Conservation (phyloP, 2,329 filamentous ascomycete genomes). For the Verticillium nubilum region DNA sequence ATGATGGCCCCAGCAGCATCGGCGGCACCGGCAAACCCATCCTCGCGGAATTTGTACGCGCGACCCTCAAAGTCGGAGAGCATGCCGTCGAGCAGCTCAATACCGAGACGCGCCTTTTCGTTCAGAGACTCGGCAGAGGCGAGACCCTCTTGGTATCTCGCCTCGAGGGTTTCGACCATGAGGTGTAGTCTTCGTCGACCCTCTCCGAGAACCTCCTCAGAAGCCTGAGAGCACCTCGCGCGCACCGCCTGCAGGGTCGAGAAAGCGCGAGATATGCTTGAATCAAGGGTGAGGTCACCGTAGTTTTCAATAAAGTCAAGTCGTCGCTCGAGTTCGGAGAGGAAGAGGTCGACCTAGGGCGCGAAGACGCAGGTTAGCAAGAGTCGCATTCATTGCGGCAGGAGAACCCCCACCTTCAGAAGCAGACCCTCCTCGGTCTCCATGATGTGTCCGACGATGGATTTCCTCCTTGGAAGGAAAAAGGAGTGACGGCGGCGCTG, state of each 20-base stretch:
- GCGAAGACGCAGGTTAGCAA: constrained; percentile 4
- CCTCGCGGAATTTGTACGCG: constrained; percentile 73
- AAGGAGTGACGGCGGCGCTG: constrained; percentile 51
- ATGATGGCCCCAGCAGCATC: constrained; percentile 68
- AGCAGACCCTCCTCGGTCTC: constrained; percentile 58
- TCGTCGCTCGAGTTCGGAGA: constrained; percentile 79
- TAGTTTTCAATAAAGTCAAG: constrained; percentile 87
- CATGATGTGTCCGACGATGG: constrained; percentile 54
- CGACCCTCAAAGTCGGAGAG: constrained; percentile 79
- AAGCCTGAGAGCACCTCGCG: constrained; percentile 81
- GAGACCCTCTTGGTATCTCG: constrained; percentile 79
- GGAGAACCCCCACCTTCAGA: constrained; percentile 40
- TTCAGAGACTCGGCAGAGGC: constrained; percentile 80
- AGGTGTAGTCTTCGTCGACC: constrained; percentile 79
- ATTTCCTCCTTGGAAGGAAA: constrained; percentile 51
- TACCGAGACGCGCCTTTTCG: constrained; percentile 83
- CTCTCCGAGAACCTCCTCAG: constrained; percentile 82
- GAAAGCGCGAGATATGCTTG: constrained; percentile 79
- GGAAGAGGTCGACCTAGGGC: constrained; percentile 70
- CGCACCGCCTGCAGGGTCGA: constrained; percentile 81
- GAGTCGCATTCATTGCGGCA: constrained; percentile 1
- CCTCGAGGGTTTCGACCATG: constrained; percentile 88
- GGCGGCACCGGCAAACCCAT: constrained; percentile 61
- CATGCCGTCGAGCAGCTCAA: constrained; percentile 81
- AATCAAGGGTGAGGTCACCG: constrained; percentile 76